Base-by-base conservation (phyloP, 2,329 filamentous ascomycete species). In the Didymella glomerata region DNA sequence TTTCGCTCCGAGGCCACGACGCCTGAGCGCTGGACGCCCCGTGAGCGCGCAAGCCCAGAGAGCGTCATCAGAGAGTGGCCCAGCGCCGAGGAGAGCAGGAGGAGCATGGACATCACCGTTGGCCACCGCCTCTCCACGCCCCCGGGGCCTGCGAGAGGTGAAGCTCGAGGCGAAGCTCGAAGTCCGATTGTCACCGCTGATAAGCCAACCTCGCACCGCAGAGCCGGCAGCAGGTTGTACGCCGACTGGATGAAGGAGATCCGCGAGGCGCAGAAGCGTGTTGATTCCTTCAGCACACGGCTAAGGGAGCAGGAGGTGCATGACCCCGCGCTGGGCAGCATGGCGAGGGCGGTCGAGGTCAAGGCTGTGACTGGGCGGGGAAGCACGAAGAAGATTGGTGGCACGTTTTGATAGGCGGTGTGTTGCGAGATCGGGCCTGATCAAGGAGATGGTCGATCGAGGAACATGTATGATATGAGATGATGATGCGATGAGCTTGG, bases 221-320 rank as follows among this genome's bases (percentile, higher is more conserved):
- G 28, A 10, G 48, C 52, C 13, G 48, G 41, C 13, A 60, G 52
- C 27, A 51, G 40, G 22, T 25, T 60, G 20, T 60, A 60, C 27
- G 52, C 52, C 1, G 57, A 60, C 27, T 52, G 51, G 11, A 55
- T 56, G 42, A 55, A 24, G 9, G 52, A 55, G 18, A 42, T 60
- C 9, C 28, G 42, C 18, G 52, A 51, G 36, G 16, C 52, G 36
- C 52, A 56, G 42, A 55, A 56, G 52, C 51, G 18, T 9, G 18
- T 14, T 1, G 52, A 55, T 18, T 28, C 40, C 13, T 55, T 48
- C 18, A 45, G 47, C 14, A 24, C 28, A 1, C 30, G 36, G 6
- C 7, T 14, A 2, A 11, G 44, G 32, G 40, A 48, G 11, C 40
- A 22, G 2, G 42, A 45, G 10, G 48, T 27, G 2, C 48, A 49